These are phyloP conservation scores for Blastobotrys illinoisensis DNA, from an alignment of 1,139 yeast genomes.

Conservation along the genomic window DNA sequence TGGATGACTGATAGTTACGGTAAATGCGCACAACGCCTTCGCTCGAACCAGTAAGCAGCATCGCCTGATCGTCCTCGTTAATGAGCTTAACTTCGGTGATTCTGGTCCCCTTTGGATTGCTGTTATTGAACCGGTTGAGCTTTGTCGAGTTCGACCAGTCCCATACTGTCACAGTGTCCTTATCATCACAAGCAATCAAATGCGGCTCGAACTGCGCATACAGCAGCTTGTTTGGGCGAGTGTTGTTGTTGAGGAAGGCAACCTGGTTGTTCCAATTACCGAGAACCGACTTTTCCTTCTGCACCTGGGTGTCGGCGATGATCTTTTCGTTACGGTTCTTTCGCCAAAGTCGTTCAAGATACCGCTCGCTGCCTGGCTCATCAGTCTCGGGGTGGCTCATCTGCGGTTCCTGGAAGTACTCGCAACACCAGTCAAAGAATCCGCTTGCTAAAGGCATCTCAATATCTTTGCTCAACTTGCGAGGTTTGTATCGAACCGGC, in stretches of 20 bases:
- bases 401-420: conserved; percentile 95
- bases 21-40: conserved; percentile 90
- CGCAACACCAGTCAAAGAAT: conserved; percentile 83
- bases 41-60: conserved; percentile 80
- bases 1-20: conserved; percentile 61
- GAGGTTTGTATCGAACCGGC: conserved; percentile 27
- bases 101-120: conserved; percentile 81
- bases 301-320: conserved; percentile 84
- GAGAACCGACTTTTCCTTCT: conserved; percentile 72
- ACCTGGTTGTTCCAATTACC: conserved; percentile 79
- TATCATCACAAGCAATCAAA: conserved; percentile 75
- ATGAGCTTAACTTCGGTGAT: conserved; percentile 81
- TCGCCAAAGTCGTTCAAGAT: conserved; percentile 81
- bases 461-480: conserved; percentile 15
- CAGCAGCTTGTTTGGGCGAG: conserved; percentile 72
- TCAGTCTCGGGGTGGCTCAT: conserved; percentile 82
- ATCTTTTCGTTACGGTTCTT: conserved; percentile 82
- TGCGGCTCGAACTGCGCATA: conserved; percentile 91
- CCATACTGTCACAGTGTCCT: conserved; percentile 80
- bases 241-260: conserved; percentile 60
- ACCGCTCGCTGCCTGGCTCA: conserved; percentile 89
- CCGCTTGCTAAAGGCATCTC: conserved; percentile 57
- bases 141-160: conserved; percentile 67
- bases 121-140: conserved; percentile 70
- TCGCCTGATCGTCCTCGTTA: conserved; percentile 88